Evolutionary conservation across 805 yeast species (phyloP).

Genomic region (Ogataea parapolymorpha): DNA sequence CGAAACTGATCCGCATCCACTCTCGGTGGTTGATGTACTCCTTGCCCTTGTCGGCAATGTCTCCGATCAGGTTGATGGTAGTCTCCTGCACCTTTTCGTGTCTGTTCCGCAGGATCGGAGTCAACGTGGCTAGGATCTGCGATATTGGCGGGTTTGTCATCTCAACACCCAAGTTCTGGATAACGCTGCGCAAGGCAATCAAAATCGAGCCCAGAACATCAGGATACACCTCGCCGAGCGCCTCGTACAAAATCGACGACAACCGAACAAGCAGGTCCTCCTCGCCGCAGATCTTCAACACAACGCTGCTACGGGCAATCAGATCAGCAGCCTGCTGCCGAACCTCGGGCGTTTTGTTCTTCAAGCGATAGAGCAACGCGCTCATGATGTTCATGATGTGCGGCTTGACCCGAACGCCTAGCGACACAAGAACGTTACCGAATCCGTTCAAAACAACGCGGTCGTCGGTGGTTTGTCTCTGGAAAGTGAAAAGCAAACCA

Average conservation of each 20-base stretch:
- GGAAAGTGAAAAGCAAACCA: slow-evolving; percentile 76
- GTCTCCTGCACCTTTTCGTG: slow-evolving; percentile 89
- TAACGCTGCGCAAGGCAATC: slow-evolving; percentile 63
- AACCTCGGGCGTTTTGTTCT: slow-evolving; percentile 64
- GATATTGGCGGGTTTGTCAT: slow-evolving; percentile 75
- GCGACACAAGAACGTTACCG: slow-evolving; percentile 56
- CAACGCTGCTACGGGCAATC: slow-evolving; percentile 62
- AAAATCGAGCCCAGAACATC: slow-evolving; percentile 87
- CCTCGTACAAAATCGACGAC: slow-evolving; percentile 78
- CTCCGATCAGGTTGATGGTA: slow-evolving; percentile 74
- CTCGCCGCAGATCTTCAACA: slow-evolving; percentile 62
- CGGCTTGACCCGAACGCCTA: slow-evolving; percentile 65
- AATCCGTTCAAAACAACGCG: slow-evolving; percentile 55
- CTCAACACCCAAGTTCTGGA: slow-evolving; percentile 55
- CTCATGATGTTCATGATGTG: slow-evolving; percentile 71
- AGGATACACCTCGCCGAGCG: slow-evolving; percentile 91
- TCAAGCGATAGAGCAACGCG: slow-evolving; percentile 67
- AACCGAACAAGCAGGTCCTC: slow-evolving; percentile 61
- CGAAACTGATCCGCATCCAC: slow-evolving; percentile 96
- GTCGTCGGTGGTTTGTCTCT: slow-evolving; percentile 65
- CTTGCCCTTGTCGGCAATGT: slow-evolving; percentile 75
- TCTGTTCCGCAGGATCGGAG: slow-evolving; percentile 86
- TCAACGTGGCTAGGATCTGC: slow-evolving; percentile 79
- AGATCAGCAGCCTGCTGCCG: slow-evolving; percentile 85
- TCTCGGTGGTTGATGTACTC: slow-evolving; percentile 86